These are phyloP conservation scores for Phaeolepiota aurea DNA, from an alignment of 768 basidiomycete species.

Conservation along the genomic window DNA sequence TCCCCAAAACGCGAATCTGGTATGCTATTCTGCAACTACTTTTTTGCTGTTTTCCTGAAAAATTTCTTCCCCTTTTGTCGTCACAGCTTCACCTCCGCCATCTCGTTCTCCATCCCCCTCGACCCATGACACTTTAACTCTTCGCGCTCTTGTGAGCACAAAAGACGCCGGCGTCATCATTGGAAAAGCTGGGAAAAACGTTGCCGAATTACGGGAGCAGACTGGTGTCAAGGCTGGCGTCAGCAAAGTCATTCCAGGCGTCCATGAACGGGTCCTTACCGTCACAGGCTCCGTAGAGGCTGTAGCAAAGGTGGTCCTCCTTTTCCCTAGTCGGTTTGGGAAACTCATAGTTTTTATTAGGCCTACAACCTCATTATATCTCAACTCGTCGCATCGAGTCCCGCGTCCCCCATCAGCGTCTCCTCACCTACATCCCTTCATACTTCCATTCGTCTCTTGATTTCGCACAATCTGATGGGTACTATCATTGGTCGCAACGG, in stretches of 20 bases:
- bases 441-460: conserved; percentile 92
- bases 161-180: conserved; percentile 98
- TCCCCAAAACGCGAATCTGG: conserved; percentile 47
- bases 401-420: conserved; percentile 60
- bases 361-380: conserved; percentile 93
- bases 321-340: conserved; percentile 6
- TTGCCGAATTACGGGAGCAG: conserved; percentile 91
- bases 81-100: conserved; percentile 47
- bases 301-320: conserved; percentile 68
- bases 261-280: conserved; percentile 95
- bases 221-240: conserved; percentile 98
- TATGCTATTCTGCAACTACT: conserved; percentile 23
- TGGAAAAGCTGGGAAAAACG: conserved; percentile 94
- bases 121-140: conserved; percentile 70
- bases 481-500: conserved; percentile 95
- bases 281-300: conserved; percentile 89
- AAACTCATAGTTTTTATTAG: conserved; percentile 28
- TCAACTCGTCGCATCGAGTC: conserved; percentile 79
- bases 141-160: conserved; percentile 92
- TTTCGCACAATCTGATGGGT: conserved; percentile 99
- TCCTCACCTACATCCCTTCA: conserved; percentile 65
- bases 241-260: conserved; percentile 95
- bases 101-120: conserved; percentile 74
- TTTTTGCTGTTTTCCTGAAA: conserved; percentile 7
- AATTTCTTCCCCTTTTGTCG: conserved; percentile 13